Percentiles rank a stretch among this genome's conserved stretches.
Conservation (phyloP, 768 basidiomycete species). For the Chalciporus piperatus region DNA sequence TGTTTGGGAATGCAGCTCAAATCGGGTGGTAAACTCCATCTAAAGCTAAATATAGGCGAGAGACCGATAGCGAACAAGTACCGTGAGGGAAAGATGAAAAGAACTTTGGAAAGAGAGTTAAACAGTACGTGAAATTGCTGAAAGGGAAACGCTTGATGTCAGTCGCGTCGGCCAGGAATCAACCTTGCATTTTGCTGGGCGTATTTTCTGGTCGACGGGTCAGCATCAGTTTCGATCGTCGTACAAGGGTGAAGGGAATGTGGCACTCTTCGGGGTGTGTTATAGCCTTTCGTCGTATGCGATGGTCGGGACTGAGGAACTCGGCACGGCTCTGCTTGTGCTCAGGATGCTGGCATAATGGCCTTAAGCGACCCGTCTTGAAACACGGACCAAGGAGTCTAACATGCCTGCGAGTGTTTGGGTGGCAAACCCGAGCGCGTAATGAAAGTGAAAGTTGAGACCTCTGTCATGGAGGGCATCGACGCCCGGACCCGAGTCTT, state of each 20-base stretch:
- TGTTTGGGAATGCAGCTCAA: slow-evolving; percentile 86
- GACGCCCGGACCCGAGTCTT: slow-evolving; percentile 73
- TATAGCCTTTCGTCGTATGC: slow-evolving; percentile 11
- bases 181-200: slow-evolving; percentile 50
- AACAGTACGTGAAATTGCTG: slow-evolving; percentile 81
- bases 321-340: slow-evolving; percentile 42
- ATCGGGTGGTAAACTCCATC: slow-evolving; percentile 80
- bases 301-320: slow-evolving; percentile 9
- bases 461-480: slow-evolving; percentile 63
- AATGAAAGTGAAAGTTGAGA: slow-evolving; percentile 74
- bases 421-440: slow-evolving; percentile 66
- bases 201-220: slow-evolving; percentile 55
- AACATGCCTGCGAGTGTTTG: slow-evolving; percentile 80
- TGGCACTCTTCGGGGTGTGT: slow-evolving; percentile 13
- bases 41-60: slow-evolving; percentile 82
- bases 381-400: slow-evolving; percentile 87
- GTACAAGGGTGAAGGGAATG: slow-evolving; percentile 37
- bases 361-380: slow-evolving; percentile 80
- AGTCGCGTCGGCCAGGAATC: slow-evolving; percentile 56
- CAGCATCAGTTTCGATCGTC: slow-evolving; percentile 63
- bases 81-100: slow-evolving; percentile 83
- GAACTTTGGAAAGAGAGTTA: slow-evolving; percentile 79
- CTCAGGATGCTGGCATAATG: slow-evolving; percentile 77
- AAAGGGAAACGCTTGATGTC: slow-evolving; percentile 77
- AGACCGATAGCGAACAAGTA: slow-evolving; percentile 85